Evolutionary conservation across 1,284 basidiomycete genomes (phyloP).

Genomic region (Boletellus dicymbophilus): DNA sequence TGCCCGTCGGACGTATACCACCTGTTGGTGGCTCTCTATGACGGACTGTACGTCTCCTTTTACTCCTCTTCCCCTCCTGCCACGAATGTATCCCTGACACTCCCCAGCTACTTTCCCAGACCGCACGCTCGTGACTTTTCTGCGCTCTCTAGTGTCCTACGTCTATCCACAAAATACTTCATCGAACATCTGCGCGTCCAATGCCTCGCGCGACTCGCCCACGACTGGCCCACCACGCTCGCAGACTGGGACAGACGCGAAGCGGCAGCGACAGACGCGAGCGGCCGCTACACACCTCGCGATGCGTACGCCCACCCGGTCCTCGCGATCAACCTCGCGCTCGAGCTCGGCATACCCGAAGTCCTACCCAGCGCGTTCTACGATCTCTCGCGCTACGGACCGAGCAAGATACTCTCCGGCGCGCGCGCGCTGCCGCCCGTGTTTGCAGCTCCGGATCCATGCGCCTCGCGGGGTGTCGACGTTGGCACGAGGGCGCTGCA

Average conservation of each 20-base stretch:
- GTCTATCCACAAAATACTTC: constrained; percentile 70
- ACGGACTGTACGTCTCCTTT: constrained; percentile 42
- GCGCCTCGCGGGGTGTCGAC: no score
- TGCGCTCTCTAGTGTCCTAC: constrained; percentile 57
- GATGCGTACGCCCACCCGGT: constrained; percentile 55
- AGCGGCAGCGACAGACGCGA: constrained; percentile 45
- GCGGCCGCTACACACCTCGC: constrained; percentile 49
- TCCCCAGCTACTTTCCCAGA: constrained; percentile 39
- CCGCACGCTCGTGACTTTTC: constrained; percentile 55
- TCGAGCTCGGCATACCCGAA: constrained; percentile 55
- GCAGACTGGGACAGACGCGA: constrained; percentile 67
- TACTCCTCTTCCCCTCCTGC: background rate
- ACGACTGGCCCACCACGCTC: constrained; percentile 66
- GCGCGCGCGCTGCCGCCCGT: constrained; percentile 31
- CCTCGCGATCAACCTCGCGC: constrained; percentile 64
- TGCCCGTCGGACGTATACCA: constrained; percentile 54
- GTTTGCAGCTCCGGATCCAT: constrained; percentile 28
- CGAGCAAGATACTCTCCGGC: constrained; percentile 63
- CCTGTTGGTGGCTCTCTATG: constrained; percentile 63
- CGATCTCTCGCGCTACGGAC: constrained; percentile 70
- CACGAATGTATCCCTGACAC: background rate
- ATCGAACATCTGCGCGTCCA: constrained; percentile 58
- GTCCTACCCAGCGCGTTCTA: constrained; percentile 70
- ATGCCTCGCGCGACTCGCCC: constrained; percentile 54
- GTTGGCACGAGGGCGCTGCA: no score